These are phyloP conservation scores for Botrytis squamosa DNA, from an alignment of 2,329 filamentous ascomycete genomes.

Conservation along the genomic window DNA sequence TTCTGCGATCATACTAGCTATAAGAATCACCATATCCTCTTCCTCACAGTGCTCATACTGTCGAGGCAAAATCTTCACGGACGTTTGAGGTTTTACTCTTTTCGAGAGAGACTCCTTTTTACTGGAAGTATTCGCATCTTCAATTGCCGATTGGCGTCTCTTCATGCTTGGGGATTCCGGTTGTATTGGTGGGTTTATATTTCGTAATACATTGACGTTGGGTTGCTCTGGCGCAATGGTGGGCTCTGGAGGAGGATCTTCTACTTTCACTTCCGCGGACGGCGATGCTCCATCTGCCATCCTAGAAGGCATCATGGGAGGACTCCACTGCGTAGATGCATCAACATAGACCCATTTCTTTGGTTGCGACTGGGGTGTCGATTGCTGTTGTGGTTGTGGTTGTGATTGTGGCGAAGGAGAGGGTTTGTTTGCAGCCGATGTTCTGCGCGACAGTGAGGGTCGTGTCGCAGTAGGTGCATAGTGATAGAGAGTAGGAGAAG, in stretches of 20 bases:
- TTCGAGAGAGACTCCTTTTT: slow-evolving; percentile 44
- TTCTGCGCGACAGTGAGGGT: slow-evolving; percentile 32
- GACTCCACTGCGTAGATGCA: slow-evolving; percentile 37
- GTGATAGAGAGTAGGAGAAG: slow-evolving; percentile 35
- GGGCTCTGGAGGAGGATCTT: slow-evolving; percentile 2
- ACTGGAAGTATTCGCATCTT: slow-evolving; percentile 15
- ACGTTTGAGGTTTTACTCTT: slow-evolving; percentile 50
- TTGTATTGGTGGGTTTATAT: slow-evolving; percentile 35
- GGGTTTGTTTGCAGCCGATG: slow-evolving; percentile 29
- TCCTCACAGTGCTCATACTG: slow-evolving; percentile 79
- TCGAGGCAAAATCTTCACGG: slow-evolving; percentile 62
- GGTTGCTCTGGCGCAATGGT: slow-evolving; percentile 7
- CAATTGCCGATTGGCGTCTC: slow-evolving; percentile 37
- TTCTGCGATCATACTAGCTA: slow-evolving; percentile 94
- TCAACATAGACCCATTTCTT: slow-evolving; percentile 32
- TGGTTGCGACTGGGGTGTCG: slow-evolving; percentile 26
- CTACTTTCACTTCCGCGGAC: slow-evolving; percentile 16
- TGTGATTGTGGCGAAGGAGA: slow-evolving; percentile 23
- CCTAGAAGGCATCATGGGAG: slow-evolving; percentile 31
- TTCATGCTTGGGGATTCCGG: slow-evolving; percentile 38
- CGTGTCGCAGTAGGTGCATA: slow-evolving; percentile 34
- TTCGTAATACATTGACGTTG: slow-evolving; percentile 10
- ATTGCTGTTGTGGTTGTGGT: slow-evolving; percentile 14
- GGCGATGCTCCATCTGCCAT: slow-evolving; percentile 23
- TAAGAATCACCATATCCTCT: slow-evolving; percentile 84